Evolutionary conservation across 495 filamentous ascomycete species (phyloP).

Genomic region (Lasiosphaeria hispida): DNA sequence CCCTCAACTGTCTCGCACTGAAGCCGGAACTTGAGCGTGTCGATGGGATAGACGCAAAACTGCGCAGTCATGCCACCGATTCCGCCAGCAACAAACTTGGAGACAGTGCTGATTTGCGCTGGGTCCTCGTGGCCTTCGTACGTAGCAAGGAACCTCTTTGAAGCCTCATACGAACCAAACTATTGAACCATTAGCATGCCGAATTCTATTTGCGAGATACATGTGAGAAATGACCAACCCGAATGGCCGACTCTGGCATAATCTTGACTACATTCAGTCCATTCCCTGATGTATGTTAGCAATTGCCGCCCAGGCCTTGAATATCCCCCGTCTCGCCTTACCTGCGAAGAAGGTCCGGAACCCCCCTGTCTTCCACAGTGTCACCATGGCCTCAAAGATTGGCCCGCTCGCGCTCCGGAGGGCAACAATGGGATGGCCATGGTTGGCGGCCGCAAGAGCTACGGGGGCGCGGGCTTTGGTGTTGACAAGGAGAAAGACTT

Average conservation of each 20-base stretch:
- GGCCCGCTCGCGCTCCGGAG: slow-evolving; percentile 65
- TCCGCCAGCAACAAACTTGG: slow-evolving; percentile 89
- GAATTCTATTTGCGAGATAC: neutral
- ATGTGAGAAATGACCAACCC: slow-evolving; percentile 31
- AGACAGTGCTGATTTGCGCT: slow-evolving; percentile 70
- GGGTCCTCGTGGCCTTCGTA: slow-evolving; percentile 88
- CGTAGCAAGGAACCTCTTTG: slow-evolving; percentile 81
- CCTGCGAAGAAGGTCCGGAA: slow-evolving; percentile 91
- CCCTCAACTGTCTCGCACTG: slow-evolving; percentile 91
- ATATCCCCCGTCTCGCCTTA: slow-evolving; percentile 40
- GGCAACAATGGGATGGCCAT: slow-evolving; percentile 65
- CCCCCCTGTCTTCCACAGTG: slow-evolving; percentile 84
- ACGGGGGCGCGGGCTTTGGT: slow-evolving; percentile 58
- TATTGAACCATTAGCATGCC: slow-evolving; percentile 28
- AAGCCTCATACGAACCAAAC: slow-evolving; percentile 94
- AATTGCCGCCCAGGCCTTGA: neutral
- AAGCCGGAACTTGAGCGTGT: slow-evolving; percentile 94
- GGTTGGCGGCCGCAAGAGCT: slow-evolving; percentile 64
- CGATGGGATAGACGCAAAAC: slow-evolving; percentile 93
- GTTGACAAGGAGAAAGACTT: slow-evolving; percentile 96
- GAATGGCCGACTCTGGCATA: slow-evolving; percentile 96
- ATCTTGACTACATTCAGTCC: slow-evolving; percentile 96
- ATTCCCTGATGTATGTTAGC: slow-evolving; percentile 66
- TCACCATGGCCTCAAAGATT: slow-evolving; percentile 66
- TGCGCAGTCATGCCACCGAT: slow-evolving; percentile 91